Evolutionary conservation across 495 filamentous ascomycete genomes (phyloP), one percentile per base, ranked within the genome.

Genomic region (Xylaria scruposa): DNA sequence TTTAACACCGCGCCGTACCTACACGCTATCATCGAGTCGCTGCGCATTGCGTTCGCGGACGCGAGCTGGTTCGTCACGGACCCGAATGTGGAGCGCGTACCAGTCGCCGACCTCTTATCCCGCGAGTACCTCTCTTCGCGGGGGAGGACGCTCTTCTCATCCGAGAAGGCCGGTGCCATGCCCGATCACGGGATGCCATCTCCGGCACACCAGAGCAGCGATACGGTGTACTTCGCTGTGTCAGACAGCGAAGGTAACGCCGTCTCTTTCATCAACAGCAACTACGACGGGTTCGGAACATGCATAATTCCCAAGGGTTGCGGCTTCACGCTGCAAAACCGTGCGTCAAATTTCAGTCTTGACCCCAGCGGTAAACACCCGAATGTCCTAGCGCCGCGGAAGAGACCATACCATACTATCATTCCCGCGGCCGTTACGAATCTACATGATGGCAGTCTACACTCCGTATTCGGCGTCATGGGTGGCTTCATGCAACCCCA

Each of bases 401-500:
- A 98, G 83, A 81, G 96, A 21, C 97, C 96, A 0, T 99, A 98
- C 79, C 97, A 98, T 78, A 99, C 96, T 67, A 98, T 99, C 81
- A 99, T 99, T 77, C 95, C 96, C 0, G 95, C 92, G 0, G 86
- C 98, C 79, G 88, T 96, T 59, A 98, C 96, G 4, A 92, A 94
- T 72, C 77, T 88, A 1, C 84, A 82, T 19, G 93, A 95, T 73
- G 87, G 86, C 24, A 89, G 84, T 21, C 81, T 99, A 70, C 92
- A 97, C 77, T 90, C 88, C 49, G 93, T 97, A 0, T 97, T 93
- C 74, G 97, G 96, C 59, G 94, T 97, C 61, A 98, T 98, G 96
- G 96, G 96, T 72, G 96, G 96, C 42, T 97, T 95, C 81, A 98
- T 99, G 97, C 96, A 99, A 84, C 96, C 96, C 0, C 96, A 98